Conservation (phyloP, 768 basidiomycete species). For the Paxillus involutus region DNA sequence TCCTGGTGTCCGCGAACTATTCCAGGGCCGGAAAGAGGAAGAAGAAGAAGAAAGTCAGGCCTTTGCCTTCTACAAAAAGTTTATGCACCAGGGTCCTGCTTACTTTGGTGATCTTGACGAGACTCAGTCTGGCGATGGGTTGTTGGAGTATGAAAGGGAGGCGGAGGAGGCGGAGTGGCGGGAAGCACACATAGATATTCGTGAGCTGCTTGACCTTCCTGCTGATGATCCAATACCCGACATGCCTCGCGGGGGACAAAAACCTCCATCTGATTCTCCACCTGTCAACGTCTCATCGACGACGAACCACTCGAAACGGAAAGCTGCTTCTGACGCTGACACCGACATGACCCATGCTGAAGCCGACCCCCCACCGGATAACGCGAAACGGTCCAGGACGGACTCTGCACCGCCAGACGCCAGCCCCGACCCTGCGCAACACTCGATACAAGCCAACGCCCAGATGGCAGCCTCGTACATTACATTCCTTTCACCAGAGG, state of each 20-base stretch:
- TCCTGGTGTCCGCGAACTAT: conserved; percentile 94
- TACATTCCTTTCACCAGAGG: conserved; percentile 70
- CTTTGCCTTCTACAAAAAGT: conserved; percentile 79
- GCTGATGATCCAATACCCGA: conserved; percentile 51
- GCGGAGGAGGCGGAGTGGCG: conserved; percentile 78
- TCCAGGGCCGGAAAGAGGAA: conserved; percentile 80
- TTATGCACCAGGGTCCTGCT: conserved; percentile 79
- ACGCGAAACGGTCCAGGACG: conserved; percentile 32
- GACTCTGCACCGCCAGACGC: conserved; percentile 9
- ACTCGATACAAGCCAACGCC: conserved; percentile 36
- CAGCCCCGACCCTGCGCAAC: not conserved
- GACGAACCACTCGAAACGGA: conserved; percentile 48
- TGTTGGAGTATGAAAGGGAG: conserved; percentile 69
- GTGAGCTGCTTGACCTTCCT: conserved; percentile 51
- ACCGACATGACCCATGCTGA: conserved; percentile 33
- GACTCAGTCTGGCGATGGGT: conserved; percentile 45
- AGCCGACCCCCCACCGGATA: conserved; percentile 21
- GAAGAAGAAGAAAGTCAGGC: conserved; percentile 87
- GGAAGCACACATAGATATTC: conserved; percentile 55
- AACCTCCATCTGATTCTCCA: conserved; percentile 20
- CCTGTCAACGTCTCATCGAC: conserved; percentile 16
- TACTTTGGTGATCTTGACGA: conserved; percentile 96
- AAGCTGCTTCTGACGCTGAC: conserved; percentile 49
- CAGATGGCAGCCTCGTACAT: conserved; percentile 68
- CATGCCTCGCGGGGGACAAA: conserved; percentile 39